phyloP scores from a whole-genome alignment of 2,329 filamentous ascomycete genomes.

The Clathrospora elynae region DNA sequence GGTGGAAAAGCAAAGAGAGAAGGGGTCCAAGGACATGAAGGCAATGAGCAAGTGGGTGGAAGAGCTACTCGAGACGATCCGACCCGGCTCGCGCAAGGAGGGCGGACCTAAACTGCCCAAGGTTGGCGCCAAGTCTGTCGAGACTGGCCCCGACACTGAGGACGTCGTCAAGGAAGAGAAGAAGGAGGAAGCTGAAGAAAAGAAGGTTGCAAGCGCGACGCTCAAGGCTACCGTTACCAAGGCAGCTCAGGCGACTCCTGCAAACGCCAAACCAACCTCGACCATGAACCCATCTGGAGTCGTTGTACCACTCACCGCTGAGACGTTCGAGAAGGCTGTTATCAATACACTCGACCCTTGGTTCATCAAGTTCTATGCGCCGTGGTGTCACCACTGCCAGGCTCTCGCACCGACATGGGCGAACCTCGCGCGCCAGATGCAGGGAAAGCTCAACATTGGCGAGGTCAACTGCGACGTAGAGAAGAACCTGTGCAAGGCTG shows the following conservation, averaged over 20 bases:
- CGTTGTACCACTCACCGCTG: slow-evolving; percentile 76
- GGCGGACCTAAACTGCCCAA: slow-evolving; percentile 71
- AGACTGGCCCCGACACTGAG: slow-evolving; percentile 47
- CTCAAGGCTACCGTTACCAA: slow-evolving; percentile 32
- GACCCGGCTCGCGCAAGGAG: slow-evolving; percentile 77
- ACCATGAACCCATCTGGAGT: slow-evolving; percentile 73
- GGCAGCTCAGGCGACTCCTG: slow-evolving; percentile 31
- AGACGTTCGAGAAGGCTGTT: slow-evolving; percentile 84
- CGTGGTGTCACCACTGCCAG: slow-evolving; percentile 96
- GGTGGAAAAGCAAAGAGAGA: slow-evolving; percentile 65
- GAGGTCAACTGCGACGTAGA: slow-evolving; percentile 95
- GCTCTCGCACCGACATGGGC: slow-evolving; percentile 89
- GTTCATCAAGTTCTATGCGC: slow-evolving; percentile 99
- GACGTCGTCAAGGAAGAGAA: slow-evolving; percentile 45
- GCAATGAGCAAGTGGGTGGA: slow-evolving; percentile 74
- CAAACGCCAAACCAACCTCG: slow-evolving; percentile 31
- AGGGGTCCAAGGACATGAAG: slow-evolving; percentile 70
- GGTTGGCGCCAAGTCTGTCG: slow-evolving; percentile 64
- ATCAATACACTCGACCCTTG: slow-evolving; percentile 88
- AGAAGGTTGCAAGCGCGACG: slow-evolving; percentile 16
- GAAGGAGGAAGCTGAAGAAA: slow-evolving; percentile 22
- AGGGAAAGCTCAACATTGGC: slow-evolving; percentile 85
- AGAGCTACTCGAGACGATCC: slow-evolving; percentile 73
- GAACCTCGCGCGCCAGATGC: slow-evolving; percentile 88
- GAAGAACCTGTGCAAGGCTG: slow-evolving; percentile 88